Conservation (phyloP, 164 flowering plant species). For the Vitis cinerea region DNA sequence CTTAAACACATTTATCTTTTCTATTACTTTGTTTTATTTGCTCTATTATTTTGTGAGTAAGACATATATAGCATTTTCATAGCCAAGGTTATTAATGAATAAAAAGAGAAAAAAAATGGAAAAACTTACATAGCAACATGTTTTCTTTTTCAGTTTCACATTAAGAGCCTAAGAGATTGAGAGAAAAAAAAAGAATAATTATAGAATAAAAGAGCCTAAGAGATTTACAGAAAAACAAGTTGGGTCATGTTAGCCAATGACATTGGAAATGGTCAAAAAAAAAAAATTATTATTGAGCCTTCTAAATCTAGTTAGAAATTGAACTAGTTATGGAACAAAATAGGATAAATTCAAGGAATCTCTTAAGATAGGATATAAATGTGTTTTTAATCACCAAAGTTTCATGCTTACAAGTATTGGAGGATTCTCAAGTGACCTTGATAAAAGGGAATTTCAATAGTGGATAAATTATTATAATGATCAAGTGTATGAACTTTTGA, state of each 20-base stretch:
- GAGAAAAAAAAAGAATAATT: background rate
- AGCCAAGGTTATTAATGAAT: too few species aligned
- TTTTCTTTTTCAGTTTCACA: too few species aligned
- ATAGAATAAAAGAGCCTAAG: background rate
- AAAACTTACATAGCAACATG: too few species aligned
- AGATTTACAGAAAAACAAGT: constrained; percentile 76
- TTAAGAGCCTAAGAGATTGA: too few species aligned
- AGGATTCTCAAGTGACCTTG: constrained; percentile 57
- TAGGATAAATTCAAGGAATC: too few species aligned
- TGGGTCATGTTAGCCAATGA: constrained; percentile 73
- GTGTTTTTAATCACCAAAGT: background rate
- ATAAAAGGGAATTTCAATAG: constrained; percentile 65
- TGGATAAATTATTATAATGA: constrained; percentile 72
- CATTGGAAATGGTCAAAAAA: constrained; percentile 67
- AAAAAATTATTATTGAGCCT: constrained; percentile 92
- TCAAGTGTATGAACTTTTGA: constrained; percentile 74
- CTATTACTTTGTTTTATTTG: too few species aligned
- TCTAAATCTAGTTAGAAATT: constrained; percentile 44
- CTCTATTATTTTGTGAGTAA: too few species aligned
- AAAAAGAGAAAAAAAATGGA: too few species aligned
- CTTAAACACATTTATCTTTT: too few species aligned
- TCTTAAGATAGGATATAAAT: too few species aligned
- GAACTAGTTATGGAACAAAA: constrained; percentile 14
- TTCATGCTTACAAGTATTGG: constrained; percentile 67
- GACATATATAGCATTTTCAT: too few species aligned